phyloP scores from a whole-genome alignment of 805 yeast genomes.

The Spathaspora passalidarum region DNA sequence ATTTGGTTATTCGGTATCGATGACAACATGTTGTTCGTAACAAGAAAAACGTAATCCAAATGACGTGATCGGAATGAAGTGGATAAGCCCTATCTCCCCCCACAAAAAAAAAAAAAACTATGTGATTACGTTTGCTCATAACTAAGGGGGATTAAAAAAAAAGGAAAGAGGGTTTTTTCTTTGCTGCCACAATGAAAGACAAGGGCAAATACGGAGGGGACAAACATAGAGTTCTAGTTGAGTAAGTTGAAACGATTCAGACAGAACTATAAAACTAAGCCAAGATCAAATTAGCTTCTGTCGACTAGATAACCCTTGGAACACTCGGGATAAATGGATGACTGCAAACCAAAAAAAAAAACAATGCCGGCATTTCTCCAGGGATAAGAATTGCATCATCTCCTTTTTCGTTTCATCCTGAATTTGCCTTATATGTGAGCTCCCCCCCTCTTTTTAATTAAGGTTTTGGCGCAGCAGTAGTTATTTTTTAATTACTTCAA shows the following conservation, averaged over 20 bases:
- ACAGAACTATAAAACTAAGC: neutral
- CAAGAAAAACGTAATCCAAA: neutral
- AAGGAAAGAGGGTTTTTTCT: neutral
- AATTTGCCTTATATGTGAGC: neutral
- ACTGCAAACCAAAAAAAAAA: neutral
- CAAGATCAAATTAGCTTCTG: neutral
- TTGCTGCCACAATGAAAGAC: neutral
- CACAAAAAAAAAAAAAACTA: neutral
- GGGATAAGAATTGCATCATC: neutral
- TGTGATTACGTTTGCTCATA: neutral
- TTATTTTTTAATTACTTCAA: neutral
- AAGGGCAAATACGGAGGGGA: neutral
- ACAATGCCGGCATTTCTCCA: too few species aligned
- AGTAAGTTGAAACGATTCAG: neutral
- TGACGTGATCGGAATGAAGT: neutral
- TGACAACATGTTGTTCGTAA: too few species aligned
- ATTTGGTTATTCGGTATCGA: neutral
- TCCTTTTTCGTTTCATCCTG: neutral
- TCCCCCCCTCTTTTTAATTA: neutral
- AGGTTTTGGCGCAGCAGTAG: neutral
- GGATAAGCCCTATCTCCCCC: neutral
- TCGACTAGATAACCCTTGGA: neutral
- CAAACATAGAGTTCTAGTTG: neutral
- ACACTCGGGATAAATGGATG: neutral
- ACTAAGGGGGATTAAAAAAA: neutral